Evolutionary conservation across 768 basidiomycete species (phyloP).

Genomic region (Suillus spraguei): DNA sequence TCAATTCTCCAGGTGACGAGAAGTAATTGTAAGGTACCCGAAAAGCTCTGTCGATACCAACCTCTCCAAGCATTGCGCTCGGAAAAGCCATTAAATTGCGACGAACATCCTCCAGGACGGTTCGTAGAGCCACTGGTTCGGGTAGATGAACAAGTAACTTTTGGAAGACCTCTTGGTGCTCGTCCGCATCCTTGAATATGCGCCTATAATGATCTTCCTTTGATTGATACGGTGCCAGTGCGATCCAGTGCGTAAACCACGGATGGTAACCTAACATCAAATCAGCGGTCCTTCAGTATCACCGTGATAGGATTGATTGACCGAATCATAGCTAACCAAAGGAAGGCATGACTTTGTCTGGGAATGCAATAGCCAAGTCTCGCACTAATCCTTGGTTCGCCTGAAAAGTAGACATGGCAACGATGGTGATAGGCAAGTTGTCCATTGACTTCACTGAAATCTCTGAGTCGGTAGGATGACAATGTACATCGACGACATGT

Average conservation of each 20-base stretch:
- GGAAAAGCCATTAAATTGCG: conserved; percentile 62
- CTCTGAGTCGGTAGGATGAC: conserved; percentile 85
- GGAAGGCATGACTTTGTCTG: conserved; percentile 77
- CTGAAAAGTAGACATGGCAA: conserved; percentile 76
- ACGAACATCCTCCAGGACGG: conserved; percentile 64
- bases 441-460: conserved; percentile 53
- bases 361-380: conserved; percentile 58
- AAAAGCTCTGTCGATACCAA: conserved; percentile 85
- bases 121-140: conserved; percentile 62
- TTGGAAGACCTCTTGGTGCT: conserved; percentile 49
- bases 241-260: conserved; percentile 87
- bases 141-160: conserved; percentile 68
- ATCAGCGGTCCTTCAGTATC: conserved; percentile 15
- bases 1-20: conserved; percentile 55
- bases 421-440: conserved; percentile 64
- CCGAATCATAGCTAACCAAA: conserved; percentile 65
- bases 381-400: conserved; percentile 75
- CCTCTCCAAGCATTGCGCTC: conserved; percentile 86
- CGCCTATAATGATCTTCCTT: conserved; percentile 77
- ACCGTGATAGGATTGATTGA: conserved; percentile 10
- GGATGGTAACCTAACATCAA: conserved; percentile 80
- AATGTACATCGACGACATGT: conserved; percentile 87
- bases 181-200: conserved; percentile 55
- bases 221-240: conserved; percentile 41
- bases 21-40: conserved; percentile 66